Percentiles rank a stretch among this genome's conserved stretches.
phyloP scores from a whole-genome alignment of 2,329 filamentous ascomycete genomes.

The Hypoxylon sp. region DNA sequence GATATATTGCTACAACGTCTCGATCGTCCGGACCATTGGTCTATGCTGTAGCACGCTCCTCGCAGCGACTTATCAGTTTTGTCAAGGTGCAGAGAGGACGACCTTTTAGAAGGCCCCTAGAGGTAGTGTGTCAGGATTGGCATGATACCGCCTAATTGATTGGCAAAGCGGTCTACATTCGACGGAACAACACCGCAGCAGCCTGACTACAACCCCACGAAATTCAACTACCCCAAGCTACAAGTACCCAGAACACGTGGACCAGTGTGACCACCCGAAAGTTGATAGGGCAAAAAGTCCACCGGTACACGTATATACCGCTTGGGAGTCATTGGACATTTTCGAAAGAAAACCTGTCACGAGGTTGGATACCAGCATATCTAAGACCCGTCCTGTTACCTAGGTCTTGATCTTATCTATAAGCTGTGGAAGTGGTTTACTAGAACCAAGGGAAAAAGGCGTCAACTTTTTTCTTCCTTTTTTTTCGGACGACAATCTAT shows the following conservation, averaged over 20 bases:
- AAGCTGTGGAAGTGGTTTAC: slow-evolving; percentile 46
- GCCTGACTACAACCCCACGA: slow-evolving; percentile 53
- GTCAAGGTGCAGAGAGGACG: slow-evolving; percentile 49
- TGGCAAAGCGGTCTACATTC: slow-evolving; percentile 47
- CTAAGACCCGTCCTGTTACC: slow-evolving; percentile 24
- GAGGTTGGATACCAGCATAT: slow-evolving; percentile 47
- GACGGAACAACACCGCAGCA: slow-evolving; percentile 47
- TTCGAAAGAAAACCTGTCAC: slow-evolving; percentile 42
- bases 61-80: slow-evolving; percentile 31
- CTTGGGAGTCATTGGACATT: slow-evolving; percentile 37
- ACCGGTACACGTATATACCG: slow-evolving; percentile 54
- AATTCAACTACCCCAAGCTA: slow-evolving; percentile 47
- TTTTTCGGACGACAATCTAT: slow-evolving; percentile 41
- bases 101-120: slow-evolving; percentile 49
- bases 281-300: slow-evolving; percentile 44
- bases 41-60: slow-evolving; percentile 44
- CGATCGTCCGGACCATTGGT: slow-evolving; percentile 41
- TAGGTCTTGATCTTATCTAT: slow-evolving; percentile 44
- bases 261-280: slow-evolving; percentile 48
- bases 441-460: slow-evolving; percentile 23
- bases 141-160: slow-evolving; percentile 47
- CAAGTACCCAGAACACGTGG: slow-evolving; percentile 52
- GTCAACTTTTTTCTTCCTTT: slow-evolving; percentile 15
- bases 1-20: slow-evolving; percentile 47
- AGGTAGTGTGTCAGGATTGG: slow-evolving; percentile 49